phyloP scores from a whole-genome alignment of 257 asterid species.

The Misopates orontium region DNA sequence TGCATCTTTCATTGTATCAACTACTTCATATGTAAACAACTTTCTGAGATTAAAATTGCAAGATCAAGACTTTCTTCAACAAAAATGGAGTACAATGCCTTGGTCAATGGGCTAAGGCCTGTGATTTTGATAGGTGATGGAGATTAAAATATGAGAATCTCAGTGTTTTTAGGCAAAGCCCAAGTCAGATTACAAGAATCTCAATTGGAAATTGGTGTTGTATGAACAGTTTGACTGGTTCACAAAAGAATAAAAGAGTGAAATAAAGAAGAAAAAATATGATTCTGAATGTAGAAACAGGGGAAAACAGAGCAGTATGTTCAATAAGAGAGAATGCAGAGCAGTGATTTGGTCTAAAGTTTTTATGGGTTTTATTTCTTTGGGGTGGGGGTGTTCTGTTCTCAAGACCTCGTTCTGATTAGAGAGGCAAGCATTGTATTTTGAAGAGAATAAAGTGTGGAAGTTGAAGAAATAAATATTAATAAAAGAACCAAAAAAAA shows the following conservation, averaged over 20 bases:
- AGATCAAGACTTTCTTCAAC: slow-evolving; percentile 39
- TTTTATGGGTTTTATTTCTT: slow-evolving; percentile 18
- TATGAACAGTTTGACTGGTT: slow-evolving; percentile 13
- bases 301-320: slow-evolving; percentile 48
- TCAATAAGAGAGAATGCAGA: slow-evolving; percentile 34
- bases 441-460: slow-evolving; percentile 78
- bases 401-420: slow-evolving; percentile 56
- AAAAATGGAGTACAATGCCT: slow-evolving; percentile 1
- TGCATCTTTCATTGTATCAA: slow-evolving; percentile 89
- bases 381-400: slow-evolving; percentile 32
- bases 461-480: slow-evolving; percentile 29
- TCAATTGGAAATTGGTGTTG: slow-evolving; percentile 9
- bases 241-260: slow-evolving; percentile 21
- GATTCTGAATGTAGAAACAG: slow-evolving; percentile 41
- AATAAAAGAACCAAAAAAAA: not conserved
- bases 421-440: slow-evolving; percentile 70
- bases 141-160: not conserved
- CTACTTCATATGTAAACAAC: slow-evolving; percentile 45
- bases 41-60: slow-evolving; percentile 15
- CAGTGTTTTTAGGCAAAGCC: slow-evolving; percentile 18
- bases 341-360: slow-evolving; percentile 30
- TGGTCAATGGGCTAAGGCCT: slow-evolving; percentile 14
- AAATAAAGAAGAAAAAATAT: slow-evolving; percentile 33
- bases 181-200: slow-evolving; percentile 33
- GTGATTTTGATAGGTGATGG: slow-evolving; percentile 31